phyloP scores from a whole-genome alignment of 495 filamentous ascomycete species.

The Talaromyces trachyspermus region DNA sequence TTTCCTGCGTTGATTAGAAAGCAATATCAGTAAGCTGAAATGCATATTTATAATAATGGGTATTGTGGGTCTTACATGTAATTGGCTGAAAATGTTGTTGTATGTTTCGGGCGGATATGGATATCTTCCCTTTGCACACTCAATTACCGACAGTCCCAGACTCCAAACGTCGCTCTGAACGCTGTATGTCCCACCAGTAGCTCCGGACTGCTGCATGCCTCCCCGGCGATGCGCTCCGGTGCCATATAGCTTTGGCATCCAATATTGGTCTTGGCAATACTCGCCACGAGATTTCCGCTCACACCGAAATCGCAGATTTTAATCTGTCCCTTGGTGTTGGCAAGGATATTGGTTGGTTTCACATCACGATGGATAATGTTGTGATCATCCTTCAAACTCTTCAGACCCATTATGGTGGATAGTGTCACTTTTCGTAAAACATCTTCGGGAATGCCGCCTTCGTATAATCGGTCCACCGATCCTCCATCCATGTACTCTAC shows the following conservation, averaged over 20 bases:
- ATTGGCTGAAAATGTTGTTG: constrained; percentile 95
- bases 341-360: constrained; percentile 95
- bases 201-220: constrained; percentile 67
- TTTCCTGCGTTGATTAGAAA: too few relatives aligned
- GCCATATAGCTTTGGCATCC: constrained; percentile 99
- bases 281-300: constrained; percentile 91
- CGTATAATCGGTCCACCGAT: constrained; percentile 95
- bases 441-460: constrained; percentile 83
- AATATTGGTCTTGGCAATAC: constrained; percentile 98
- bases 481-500: constrained; percentile 99
- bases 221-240: constrained; percentile 89
- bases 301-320: constrained; percentile 99
- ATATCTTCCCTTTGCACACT: constrained; percentile 92
- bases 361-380: constrained; percentile 99
- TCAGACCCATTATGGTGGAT: constrained; percentile 86
- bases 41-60: not conserved
- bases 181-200: constrained; percentile 76
- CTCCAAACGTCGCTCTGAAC: constrained; percentile 99
- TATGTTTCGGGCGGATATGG: constrained; percentile 98
- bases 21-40: constrained; percentile 8
- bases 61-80: constrained; percentile 64
- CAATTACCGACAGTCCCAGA: constrained; percentile 87
- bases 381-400: constrained; percentile 92
- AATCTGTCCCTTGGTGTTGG: constrained; percentile 82
- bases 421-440: constrained; percentile 86